Base-by-base conservation (phyloP, 2,329 filamentous ascomycete genomes). In the Harringtonia lauricola region DNA sequence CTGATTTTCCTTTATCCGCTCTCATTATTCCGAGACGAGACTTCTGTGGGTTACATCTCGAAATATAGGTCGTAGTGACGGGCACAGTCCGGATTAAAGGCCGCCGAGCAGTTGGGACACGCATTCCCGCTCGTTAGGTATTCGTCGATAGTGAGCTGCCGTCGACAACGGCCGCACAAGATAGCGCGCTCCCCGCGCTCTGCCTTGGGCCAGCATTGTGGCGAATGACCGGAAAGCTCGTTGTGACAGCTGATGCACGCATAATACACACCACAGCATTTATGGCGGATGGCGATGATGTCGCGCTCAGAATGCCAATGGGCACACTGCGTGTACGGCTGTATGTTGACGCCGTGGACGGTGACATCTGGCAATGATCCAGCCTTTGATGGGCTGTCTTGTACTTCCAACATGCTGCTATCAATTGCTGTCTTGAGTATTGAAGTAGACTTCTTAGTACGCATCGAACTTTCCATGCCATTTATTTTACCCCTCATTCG, bases 201-300 rank as follows among this genome's bases (percentile, higher is more conserved):
- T 1, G 39, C 9, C 24, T 43, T 41, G 28, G 37, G 36, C 46
- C 46, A 47, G n/a, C 39, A 28, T 2, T n/a, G 14, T 13, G 42
- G 10, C 3, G 26, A 21, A 21, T 47, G 46, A 10, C 28, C 19
- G 21, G 43, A 42, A 9, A 45, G 22, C 3, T 42, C 46, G 2
- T 45, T 37, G 29, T 47, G 46, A 33, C 46, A 47, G 43, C 46
- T 47, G 37, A 47, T 47, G 43, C 46, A 47, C 36, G 46, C 46
- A 22, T 42, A 47, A 22, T 19, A 47, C 15, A 35, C 7, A 14
- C 46, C 46, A 10, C 46, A 47, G 46, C 46, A 47, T 29, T 47
- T 47, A 33, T 47, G 46, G 17, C 43, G 42, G 33, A 47, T 47
- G 31, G 46, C 42, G n/a, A 47, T 43, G 17, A 47, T 43, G 29